Base-by-base conservation (phyloP, 192 early-diverging fungal species). In the Coemansia sp. region DNA sequence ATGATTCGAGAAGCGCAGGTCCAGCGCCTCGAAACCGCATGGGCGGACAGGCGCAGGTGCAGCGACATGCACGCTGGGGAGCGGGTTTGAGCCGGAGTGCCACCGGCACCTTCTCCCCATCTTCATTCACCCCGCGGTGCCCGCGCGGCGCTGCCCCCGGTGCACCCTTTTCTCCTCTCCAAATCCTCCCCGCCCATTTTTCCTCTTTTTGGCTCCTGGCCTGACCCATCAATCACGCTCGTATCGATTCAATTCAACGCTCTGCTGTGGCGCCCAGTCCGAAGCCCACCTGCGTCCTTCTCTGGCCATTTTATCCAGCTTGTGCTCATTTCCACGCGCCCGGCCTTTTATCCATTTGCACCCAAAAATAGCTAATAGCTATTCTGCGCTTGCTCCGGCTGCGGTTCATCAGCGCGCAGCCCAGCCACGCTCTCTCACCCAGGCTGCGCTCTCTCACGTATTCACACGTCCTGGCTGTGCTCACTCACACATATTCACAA, bases 1-100 rank as follows among this genome's bases (percentile, higher is more conserved):
- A 25, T 66, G 71, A 73, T 73, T 66, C 56, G 61, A 63, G 72
- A 44, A 50, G 57, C 50, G 54, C 60, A 50, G 68, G 59, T 61
- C 63, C 62, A 53, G 50, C 26, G 52, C 62, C 31, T 20, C 23
- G 60, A 62, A 62, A 51, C 60, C 60, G 49, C 60, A 62, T 62
- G 60, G 21, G 36, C 60, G 46, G 53, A 37, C 56, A 57, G 55
- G 49, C 49, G 49, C 49, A 55, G 54, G 54, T 56, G 54, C 54
- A 47, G 44, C 31, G 31, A 31, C 31, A 52, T 52, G 50, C 50
- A 25, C 50, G 25, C 21, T 52, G 50, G 50, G 59, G 59, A 61
- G 59, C 59, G 59, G 59, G 40, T 61, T 61, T 61, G 54, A 61
- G 59, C 59, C 59, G 44, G 25, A 31, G 21, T 37, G 59, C 15